These are phyloP conservation scores for Fusarium burgessii DNA, from an alignment of 2,329 filamentous ascomycete species.

Conservation along the genomic window DNA sequence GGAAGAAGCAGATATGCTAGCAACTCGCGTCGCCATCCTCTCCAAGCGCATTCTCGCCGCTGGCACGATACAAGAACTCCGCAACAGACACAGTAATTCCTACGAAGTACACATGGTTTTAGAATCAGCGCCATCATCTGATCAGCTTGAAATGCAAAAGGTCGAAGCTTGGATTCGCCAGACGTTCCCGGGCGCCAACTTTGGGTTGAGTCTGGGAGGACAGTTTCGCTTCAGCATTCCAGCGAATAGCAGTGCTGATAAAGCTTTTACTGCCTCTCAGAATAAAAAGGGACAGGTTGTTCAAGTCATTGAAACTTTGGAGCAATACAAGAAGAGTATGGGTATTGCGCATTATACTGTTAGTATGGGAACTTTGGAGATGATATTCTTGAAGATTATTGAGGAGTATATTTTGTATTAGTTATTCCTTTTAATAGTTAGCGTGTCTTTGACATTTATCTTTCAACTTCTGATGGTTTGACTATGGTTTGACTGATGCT, in stretches of 20 bases:
- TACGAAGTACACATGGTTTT: conserved; percentile 83
- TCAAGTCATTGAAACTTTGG: background rate
- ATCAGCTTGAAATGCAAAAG: conserved; percentile 20
- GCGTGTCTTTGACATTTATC: accelerated
- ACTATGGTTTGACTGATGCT: too few species aligned
- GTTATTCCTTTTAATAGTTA: background rate
- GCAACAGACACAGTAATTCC: conserved; percentile 77
- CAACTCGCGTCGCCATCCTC: conserved; percentile 75
- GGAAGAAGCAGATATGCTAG: conserved; percentile 83
- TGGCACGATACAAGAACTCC: conserved; percentile 75
- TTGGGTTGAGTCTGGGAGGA: background rate
- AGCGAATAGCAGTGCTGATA: background rate
- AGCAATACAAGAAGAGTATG: background rate
- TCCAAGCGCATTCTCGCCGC: conserved; percentile 83
- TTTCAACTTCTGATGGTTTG: accelerated
- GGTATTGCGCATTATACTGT: background rate
- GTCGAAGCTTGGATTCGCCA: background rate
- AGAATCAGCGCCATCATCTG: conserved; percentile 76
- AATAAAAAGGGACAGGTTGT: background rate
- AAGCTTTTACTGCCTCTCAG: background rate
- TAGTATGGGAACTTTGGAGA: conserved; percentile 8
- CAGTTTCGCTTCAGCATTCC: conserved; percentile 3
- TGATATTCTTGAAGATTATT: conserved; percentile 5
- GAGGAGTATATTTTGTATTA: conserved; percentile 6
- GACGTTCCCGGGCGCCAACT: background rate